Base-by-base conservation (phyloP, 345 rosid species). In the Cardamine chenopodiifolia region DNA sequence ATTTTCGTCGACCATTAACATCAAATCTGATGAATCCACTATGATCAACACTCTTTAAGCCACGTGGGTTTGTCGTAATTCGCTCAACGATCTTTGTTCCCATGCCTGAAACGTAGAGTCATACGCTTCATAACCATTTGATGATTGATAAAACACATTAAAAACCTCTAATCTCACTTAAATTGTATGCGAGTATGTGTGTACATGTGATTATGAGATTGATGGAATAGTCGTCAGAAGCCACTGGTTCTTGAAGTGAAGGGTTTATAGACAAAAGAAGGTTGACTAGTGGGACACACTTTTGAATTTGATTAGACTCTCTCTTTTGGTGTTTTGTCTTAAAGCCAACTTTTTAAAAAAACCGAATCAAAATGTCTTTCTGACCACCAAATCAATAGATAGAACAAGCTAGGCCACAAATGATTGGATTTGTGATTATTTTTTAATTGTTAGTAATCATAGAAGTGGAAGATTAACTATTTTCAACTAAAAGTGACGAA, bases 71-170 rank as follows among this genome's bases (percentile, higher is more conserved):
- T 57, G 49, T 78, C 70, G 78, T 66, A 78, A 81, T 72, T 71
- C 75, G 79, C 66, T 84, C 75, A 57, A 73, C 85, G 78, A 85
- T 79, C 76, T 82, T 37, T 83, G 91, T 85, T 84, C 90, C 97
- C 97, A 92, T 92, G 60, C 89, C 97, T 83, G 92, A 84, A 84
- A 82, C 47, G 62, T 58, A 15, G 35, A 64, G 7, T 58, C 52
- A 67, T 49, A 52, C 40, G n/a, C 59, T 23, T 58, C 58, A 67
- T 57, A n/a, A 28, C 42, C 62, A 82, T 66, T 28, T 52, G 29
- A 28, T 37, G 54, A 45, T 47, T 59, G 68, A 55, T 56, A 37
- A 67, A 62, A 42, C 26, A 47, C 52, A 62, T 5, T 3, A 17
- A 34, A 50, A 52, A 42, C 37, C 68, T 66, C 70, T 25, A 76